These are phyloP conservation scores for Alternaria triticimaculans DNA, from an alignment of 2,329 filamentous ascomycete genomes.

Conservation along the genomic window DNA sequence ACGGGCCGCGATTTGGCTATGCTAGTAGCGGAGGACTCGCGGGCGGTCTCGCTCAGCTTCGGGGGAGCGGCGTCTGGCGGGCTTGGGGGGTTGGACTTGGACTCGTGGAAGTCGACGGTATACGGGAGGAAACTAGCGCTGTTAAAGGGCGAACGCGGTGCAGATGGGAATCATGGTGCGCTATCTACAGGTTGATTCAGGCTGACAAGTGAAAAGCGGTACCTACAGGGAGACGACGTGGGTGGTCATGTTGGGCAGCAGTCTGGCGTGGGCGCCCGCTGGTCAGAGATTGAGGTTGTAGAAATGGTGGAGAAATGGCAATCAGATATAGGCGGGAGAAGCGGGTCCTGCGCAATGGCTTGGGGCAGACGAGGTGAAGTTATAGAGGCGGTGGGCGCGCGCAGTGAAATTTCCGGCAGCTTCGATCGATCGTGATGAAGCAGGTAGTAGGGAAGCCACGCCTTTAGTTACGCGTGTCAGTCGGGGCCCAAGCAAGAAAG, in stretches of 20 bases:
- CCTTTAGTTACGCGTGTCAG: constrained; percentile 2
- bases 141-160: constrained; percentile 13
- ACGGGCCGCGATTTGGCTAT: constrained; percentile 2
- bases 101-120: constrained; percentile 80
- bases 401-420: constrained; percentile 15
- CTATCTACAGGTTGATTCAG: not conserved
- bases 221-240: constrained; percentile 66
- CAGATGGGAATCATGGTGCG: not conserved
- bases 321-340: not conserved
- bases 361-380: constrained; percentile 2
- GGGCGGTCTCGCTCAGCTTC: constrained; percentile 49
- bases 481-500: constrained; percentile 9
- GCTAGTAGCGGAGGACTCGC: constrained; percentile 55
- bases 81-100: constrained; percentile 47
- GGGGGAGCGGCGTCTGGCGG: constrained; percentile 32
- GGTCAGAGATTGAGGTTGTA: constrained; percentile 9
- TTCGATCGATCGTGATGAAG: constrained; percentile 17
- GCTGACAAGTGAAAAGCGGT: not conserved
- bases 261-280: constrained; percentile 7
- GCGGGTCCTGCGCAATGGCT: not conserved
- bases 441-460: constrained; percentile 5
- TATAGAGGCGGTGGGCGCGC: constrained; percentile 10
- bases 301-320: constrained; percentile 4
- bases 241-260: constrained; percentile 59
- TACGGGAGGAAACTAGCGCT: constrained; percentile 83